Percentiles rank a stretch among this genome's conserved stretches.
Conservation (phyloP, 768 basidiomycete genomes). For the Podaxis sp. region DNA sequence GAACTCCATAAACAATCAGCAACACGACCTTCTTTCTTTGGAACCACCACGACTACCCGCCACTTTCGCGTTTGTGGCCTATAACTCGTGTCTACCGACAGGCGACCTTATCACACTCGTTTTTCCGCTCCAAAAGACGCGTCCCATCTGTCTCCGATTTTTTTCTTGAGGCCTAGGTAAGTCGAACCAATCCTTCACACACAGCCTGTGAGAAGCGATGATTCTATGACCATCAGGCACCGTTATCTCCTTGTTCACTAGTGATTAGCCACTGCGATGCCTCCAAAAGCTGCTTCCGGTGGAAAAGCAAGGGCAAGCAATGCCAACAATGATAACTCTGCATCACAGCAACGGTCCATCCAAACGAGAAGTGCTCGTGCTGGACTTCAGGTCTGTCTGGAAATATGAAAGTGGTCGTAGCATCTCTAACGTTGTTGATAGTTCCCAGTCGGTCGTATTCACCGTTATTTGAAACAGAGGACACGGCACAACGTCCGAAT, state of each 20-base stretch:
- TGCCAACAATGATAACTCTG: not conserved
- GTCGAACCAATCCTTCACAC: not conserved
- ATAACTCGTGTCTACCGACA: constrained; percentile 8
- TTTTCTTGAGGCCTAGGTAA: constrained; percentile 3
- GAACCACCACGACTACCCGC: constrained; percentile 40
- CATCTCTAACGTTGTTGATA: constrained; percentile 24
- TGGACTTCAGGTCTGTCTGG: constrained; percentile 69
- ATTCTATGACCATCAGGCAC: constrained; percentile 1
- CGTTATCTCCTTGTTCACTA: not conserved
- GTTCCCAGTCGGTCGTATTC: constrained; percentile 98
- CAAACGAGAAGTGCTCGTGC: constrained; percentile 81
- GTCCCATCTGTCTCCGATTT: constrained; percentile 2
- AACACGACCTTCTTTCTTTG: constrained; percentile 37
- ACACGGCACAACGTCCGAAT: constrained; percentile 94
- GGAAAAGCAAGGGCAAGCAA: constrained; percentile 14
- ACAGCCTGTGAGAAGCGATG: not conserved
- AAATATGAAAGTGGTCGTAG: not conserved
- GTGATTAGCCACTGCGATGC: constrained; percentile 8
- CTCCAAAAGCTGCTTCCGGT: constrained; percentile 13
- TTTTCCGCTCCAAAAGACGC: not conserved
- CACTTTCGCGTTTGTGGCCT: constrained; percentile 30
- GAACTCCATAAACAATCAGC: constrained; percentile 33
- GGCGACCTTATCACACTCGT: not conserved
- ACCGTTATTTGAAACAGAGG: constrained; percentile 89
- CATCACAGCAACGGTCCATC: constrained; percentile 52